Evolutionary conservation across 345 rosid species (phyloP).

Genomic region (Orychophragmus violaceus): DNA sequence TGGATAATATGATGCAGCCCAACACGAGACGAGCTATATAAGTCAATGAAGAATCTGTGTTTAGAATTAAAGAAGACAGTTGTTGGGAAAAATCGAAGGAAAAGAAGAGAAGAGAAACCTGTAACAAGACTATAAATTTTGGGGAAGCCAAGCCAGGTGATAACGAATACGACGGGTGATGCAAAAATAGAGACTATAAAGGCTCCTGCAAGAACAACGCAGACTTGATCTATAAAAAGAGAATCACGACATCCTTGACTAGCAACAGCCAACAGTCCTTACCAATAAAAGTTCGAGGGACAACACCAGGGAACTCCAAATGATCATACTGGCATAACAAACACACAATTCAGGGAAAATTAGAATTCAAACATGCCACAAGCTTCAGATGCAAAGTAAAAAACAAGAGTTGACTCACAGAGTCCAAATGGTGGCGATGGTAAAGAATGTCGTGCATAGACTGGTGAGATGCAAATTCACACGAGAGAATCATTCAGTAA

Average conservation of each 20-base stretch:
- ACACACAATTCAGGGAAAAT: not conserved
- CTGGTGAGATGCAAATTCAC: conserved; percentile 28
- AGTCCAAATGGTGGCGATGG: conserved; percentile 55
- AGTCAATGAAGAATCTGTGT: conserved; percentile 13
- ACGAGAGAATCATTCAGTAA: not conserved
- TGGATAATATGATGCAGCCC: conserved; percentile 61
- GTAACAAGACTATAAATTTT: conserved; percentile 63
- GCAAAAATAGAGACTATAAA: conserved; percentile 61
- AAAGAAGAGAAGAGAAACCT: conserved; percentile 40
- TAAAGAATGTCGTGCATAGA: conserved; percentile 93
- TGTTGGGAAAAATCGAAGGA: not conserved
- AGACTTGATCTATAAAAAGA: not conserved
- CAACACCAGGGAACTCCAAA: conserved; percentile 95
- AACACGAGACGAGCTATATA: conserved; percentile 68
- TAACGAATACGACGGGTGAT: conserved; percentile 46
- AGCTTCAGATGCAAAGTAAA: no score
- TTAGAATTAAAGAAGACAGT: not conserved
- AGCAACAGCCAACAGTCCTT: not conserved
- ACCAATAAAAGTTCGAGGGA: conserved; percentile 95
- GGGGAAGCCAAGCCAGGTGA: conserved; percentile 58
- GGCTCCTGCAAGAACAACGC: conserved; percentile 48
- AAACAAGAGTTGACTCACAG: conserved; percentile 41
- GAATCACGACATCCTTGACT: not conserved
- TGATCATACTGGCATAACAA: conserved; percentile 65
- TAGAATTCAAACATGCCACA: not conserved